A percentile compares a stretch with the other conserved stretches of the same genome.
Evolutionary conservation across 495 filamentous ascomycete genomes (phyloP).

Genomic region (Rusavskia elegans): DNA sequence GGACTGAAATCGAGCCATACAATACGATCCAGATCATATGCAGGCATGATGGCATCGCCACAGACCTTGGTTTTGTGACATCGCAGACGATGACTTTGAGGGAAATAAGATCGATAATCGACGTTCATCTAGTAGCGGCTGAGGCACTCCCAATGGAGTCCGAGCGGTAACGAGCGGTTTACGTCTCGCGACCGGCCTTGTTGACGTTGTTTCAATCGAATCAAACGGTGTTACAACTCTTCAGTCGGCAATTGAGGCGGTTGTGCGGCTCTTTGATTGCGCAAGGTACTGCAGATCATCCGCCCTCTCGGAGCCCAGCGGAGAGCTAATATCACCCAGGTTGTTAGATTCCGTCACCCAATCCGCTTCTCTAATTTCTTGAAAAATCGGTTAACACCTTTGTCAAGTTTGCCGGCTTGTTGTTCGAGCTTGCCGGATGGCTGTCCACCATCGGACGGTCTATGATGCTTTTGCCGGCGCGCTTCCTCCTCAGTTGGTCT

Average conservation of each 20-base stretch:
- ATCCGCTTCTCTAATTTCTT: slow-evolving; percentile 86
- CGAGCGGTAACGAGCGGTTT: not conserved
- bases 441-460: slow-evolving; percentile 23
- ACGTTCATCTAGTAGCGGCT: not conserved
- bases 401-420: slow-evolving; percentile 53
- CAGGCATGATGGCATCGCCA: not conserved
- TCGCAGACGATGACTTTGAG: no score
- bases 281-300: not conserved
- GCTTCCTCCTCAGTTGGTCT: slow-evolving; percentile 53
- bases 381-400: slow-evolving; percentile 61
- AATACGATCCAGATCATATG: no score
- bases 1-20: no score
- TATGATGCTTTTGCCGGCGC: slow-evolving; percentile 34
- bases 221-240: not conserved
- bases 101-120: not conserved
- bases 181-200: not conserved
- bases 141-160: not conserved
- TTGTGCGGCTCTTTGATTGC: not conserved
- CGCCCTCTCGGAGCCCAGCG: not conserved
- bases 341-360: slow-evolving; percentile 17
- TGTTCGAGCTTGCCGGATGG: slow-evolving; percentile 47
- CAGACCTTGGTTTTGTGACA: not conserved
- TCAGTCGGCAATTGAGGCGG: not conserved
- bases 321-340: not conserved
- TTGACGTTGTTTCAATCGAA: not conserved